phyloP scores from a whole-genome alignment of 306 rosid species.

The Hippophae tibetana region DNA sequence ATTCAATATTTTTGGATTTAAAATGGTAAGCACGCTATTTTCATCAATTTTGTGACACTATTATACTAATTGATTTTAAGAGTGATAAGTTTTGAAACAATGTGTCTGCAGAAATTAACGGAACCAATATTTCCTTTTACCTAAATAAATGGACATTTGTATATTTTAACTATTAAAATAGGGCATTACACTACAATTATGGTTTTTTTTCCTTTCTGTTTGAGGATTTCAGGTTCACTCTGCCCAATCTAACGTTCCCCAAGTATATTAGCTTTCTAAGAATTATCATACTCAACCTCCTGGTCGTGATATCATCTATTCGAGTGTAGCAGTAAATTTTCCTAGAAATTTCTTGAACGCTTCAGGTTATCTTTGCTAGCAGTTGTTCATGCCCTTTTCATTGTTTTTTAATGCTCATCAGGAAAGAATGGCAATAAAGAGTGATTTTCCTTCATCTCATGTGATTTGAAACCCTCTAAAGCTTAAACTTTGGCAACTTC shows the following conservation, averaged over 20 bases:
- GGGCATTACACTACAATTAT: too few species aligned
- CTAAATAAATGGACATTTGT: too few species aligned
- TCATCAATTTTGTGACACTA: too few species aligned
- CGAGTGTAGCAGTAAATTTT: neutral
- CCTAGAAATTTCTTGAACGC: neutral
- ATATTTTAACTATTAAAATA: too few species aligned
- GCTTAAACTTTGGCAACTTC: slow-evolving; percentile 1
- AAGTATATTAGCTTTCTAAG: too few species aligned
- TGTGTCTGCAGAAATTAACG: too few species aligned
- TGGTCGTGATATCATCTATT: neutral
- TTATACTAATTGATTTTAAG: too few species aligned
- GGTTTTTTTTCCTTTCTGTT: neutral
- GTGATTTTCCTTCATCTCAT: neutral
- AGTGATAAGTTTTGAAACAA: too few species aligned
- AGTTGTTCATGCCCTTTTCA: neutral
- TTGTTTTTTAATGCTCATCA: neutral
- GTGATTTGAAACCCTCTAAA: neutral
- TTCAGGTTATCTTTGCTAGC: neutral
- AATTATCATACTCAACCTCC: too few species aligned
- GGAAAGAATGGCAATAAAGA: neutral
- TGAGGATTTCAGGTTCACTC: neutral
- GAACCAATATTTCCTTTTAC: too few species aligned
- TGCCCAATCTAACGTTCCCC: neutral
- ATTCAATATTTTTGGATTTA: too few species aligned
- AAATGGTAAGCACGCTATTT: too few species aligned